phyloP scores from a whole-genome alignment of 306 rosid species.

The Pterocarpus macrocarpus region DNA sequence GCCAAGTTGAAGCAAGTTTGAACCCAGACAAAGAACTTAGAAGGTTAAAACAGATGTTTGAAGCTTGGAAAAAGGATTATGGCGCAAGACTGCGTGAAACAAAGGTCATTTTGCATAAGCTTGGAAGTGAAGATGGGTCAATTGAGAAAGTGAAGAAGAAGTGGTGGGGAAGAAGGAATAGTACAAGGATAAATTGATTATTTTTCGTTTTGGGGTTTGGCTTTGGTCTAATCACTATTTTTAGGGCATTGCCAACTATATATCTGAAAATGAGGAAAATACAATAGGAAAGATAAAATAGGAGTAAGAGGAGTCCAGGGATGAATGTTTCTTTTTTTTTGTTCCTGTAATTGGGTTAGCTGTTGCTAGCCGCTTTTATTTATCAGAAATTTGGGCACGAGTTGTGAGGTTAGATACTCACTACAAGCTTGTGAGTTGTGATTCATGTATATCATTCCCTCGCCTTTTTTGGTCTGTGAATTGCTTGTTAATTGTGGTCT shows the following conservation, averaged over 20 bases:
- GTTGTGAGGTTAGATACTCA: conserved; percentile 18
- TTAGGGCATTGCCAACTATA: conserved; percentile 45
- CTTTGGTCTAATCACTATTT: conserved; percentile 48
- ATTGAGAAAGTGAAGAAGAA: conserved; percentile 78
- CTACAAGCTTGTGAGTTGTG: conserved; percentile 21
- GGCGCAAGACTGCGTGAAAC: conserved; percentile 88
- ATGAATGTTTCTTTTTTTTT: conserved; percentile 40
- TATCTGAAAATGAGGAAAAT: conserved; percentile 42
- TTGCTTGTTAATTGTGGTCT: conserved; percentile 23
- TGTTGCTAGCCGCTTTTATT: conserved; percentile 36
- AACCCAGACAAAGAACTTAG: conserved; percentile 93
- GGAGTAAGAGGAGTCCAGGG: conserved; percentile 44
- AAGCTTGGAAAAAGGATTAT: conserved; percentile 97
- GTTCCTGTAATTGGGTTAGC: conserved; percentile 57
- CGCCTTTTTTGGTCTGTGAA: conserved; percentile 16
- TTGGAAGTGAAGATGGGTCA: conserved; percentile 83
- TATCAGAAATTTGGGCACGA: conserved; percentile 43
- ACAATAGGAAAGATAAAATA: conserved; percentile 46
- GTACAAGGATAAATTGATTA: conserved; percentile 77
- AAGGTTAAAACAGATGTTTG: conserved; percentile 96
- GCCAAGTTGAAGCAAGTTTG: conserved; percentile 93
- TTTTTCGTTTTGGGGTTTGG: conserved; percentile 8
- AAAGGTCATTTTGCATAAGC: conserved; percentile 80
- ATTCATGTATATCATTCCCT: conserved; percentile 36
- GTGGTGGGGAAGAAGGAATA: conserved; percentile 99